Base-by-base conservation (phyloP, 768 basidiomycete genomes). In the Rhodotorula graminis region DNA sequence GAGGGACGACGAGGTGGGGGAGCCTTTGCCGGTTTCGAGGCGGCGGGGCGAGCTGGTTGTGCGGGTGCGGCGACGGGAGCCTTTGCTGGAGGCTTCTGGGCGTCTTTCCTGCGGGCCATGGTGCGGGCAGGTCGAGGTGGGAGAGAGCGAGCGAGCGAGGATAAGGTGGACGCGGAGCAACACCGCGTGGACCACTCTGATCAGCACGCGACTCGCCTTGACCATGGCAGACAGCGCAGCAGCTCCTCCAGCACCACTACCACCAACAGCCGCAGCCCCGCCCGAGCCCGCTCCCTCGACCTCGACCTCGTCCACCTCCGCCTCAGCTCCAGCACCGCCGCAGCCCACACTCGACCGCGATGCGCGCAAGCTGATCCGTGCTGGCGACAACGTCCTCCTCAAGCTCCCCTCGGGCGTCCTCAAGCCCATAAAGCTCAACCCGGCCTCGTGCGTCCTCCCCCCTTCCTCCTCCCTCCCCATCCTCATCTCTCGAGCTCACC, bases 371-470 rank as follows among this genome's bases (percentile, higher is more conserved):
- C 2, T 46, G 33, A 90, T 95, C 65, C 84, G 86, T 61, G 80
- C 84, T 12, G 90, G 90, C 16, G 85, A 93, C 80, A 87, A 87
- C n/a, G 87, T 97, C 53, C 84, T 98, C 33, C 80, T 96, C 56
- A 85, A 85, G 67, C 79, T 94, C 55, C 93, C 93, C 10, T 92
- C 87, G 73, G 90, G 90, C 64, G 89, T 90, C 69, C 84, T 91
- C 61, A 89, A 88, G 76, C 86, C 88, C 57, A 82, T 91, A 67
- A 90, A 90, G 80, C 81, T 91, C 49, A 88, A 90, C 70, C 84
- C 85, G 79, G 85, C 90, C 80, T 83, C 85, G 92, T 93, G 80
- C 81, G 90, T 71, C 57, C 37, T 3, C 52, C 37, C n/a, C n/a
- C n/a, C n/a, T n/a, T 37, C 37, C 37, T 37, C 37, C 37, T 37